Base-by-base conservation (phyloP, 768 basidiomycete genomes). In the Kwoniella europaea region DNA sequence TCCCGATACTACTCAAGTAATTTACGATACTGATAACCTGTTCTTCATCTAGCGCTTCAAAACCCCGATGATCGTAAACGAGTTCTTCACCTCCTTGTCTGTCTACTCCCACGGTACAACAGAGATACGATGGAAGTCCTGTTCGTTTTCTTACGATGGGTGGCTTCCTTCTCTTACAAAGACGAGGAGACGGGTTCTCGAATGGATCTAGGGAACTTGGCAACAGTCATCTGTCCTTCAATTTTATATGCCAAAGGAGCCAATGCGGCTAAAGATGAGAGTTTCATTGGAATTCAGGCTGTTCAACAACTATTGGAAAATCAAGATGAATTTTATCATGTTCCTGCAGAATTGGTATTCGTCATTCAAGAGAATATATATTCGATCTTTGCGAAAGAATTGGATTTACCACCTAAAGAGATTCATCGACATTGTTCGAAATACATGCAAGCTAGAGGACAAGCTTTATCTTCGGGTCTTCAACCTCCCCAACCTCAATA, bases 61-160 rank as follows among this genome's bases (percentile, higher is more conserved):
- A 86, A 87, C 52, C 90, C 91, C 29, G 88, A 88, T 46, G 94
- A 98, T 59, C 90, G 94, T 57, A 88, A 88, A 76, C 90, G 92
- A 63, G 88, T 91, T 78, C 87, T 98, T 29, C 95, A 98, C 82
- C 87, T 96, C 74, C 86, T 94, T 16, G 91, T 91, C 53, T 86
- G 95, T 67, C 86, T 98, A 9, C 85, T 99, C 79, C 97, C 97
- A 43, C 94, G 93, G 85, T 88, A 89, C 71, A 93, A 99, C 83
- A 90, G 97, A 73, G 97, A 99, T 84, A 98, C 96, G 20, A 90
- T 97, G 89, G 97, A 99, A 84, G 93, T 97, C 62, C 86, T 99
- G 62, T 98, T 97, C 81, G 95, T 97, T 41, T 99, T 99, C 86
- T 87, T 99, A 75, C 97, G 98, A 85, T 99, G 97, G 97, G 97